phyloP scores from a whole-genome alignment of 2,329 filamentous ascomycete genomes.

The Fusarium avenaceum region DNA sequence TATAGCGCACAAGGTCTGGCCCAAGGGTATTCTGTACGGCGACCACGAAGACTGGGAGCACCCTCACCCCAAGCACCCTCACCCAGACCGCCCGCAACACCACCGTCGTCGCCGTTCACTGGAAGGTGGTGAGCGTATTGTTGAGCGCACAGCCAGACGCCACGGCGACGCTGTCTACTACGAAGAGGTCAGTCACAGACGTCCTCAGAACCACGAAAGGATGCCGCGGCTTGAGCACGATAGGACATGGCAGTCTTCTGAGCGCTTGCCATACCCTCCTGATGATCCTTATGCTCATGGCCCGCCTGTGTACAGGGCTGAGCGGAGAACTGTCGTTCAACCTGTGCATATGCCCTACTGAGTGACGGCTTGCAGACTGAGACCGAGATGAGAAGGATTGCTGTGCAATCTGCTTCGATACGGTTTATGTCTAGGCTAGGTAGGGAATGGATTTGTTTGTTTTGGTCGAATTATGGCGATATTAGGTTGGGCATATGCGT shows the following conservation, averaged over 20 bases:
- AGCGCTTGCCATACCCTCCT: slow-evolving; percentile 31
- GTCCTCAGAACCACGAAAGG: slow-evolving; percentile 38
- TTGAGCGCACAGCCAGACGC: slow-evolving; percentile 32
- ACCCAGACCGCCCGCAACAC: slow-evolving; percentile 23
- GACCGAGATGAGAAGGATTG: neutral
- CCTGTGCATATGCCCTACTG: slow-evolving; percentile 28
- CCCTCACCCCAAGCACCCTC: slow-evolving; percentile 27
- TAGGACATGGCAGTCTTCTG: slow-evolving; percentile 21
- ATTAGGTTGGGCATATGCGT: slow-evolving; percentile 2
- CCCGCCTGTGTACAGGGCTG: slow-evolving; percentile 41
- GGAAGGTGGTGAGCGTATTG: slow-evolving; percentile 25
- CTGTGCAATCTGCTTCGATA: neutral
- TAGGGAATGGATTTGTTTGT: neutral
- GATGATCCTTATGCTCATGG: slow-evolving; percentile 38
- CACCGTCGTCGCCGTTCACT: slow-evolving; percentile 31
- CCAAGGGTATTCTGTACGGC: slow-evolving; percentile 50
- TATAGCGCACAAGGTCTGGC: slow-evolving; percentile 55
- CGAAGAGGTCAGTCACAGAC: slow-evolving; percentile 38
- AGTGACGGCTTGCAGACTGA: slow-evolving; percentile 9
- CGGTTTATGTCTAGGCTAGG: slow-evolving; percentile 3
- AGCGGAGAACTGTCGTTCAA: slow-evolving; percentile 32
- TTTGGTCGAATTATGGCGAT: neutral
- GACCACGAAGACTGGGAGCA: slow-evolving; percentile 52
- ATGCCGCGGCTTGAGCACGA: slow-evolving; percentile 28
- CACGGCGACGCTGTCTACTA: slow-evolving; percentile 39